Percentiles rank a stretch among this genome's conserved stretches.
Evolutionary conservation across 2,329 filamentous ascomycete species (phyloP).

Genomic region (Trichoderma atroviride): DNA sequence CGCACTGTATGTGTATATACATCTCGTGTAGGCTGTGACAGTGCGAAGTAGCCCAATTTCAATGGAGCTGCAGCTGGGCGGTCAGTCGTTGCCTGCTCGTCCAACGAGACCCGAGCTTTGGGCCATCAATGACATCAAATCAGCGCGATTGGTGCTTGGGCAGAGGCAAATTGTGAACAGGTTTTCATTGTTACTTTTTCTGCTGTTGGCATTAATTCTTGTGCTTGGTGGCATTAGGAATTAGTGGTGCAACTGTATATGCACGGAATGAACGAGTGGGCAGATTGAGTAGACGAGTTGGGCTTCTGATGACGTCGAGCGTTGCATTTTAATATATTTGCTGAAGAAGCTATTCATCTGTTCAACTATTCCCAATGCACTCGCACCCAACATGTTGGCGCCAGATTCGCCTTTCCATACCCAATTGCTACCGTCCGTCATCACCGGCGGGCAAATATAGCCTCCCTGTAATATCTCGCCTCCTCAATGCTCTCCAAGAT

Average conservation of each 20-base stretch:
- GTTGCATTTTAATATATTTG: background rate
- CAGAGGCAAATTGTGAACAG: background rate
- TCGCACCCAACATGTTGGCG: background rate
- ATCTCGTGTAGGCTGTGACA: background rate
- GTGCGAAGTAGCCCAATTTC: slow-evolving; percentile 4
- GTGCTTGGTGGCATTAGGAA: background rate
- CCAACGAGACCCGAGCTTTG: slow-evolving; percentile 21
- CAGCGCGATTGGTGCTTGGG: slow-evolving; percentile 4
- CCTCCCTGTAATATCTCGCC: slow-evolving; percentile 77
- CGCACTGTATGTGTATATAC: slow-evolving; percentile 29
- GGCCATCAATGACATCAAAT: slow-evolving; percentile 25
- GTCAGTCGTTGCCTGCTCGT: slow-evolving; percentile 4
- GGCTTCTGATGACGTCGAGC: background rate
- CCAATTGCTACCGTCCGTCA: background rate
- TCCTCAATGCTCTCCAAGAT: slow-evolving; percentile 95
- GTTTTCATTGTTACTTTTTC: background rate
- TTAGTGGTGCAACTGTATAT: background rate
- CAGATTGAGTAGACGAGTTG: background rate
- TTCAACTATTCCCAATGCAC: background rate
- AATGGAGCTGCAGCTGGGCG: slow-evolving; percentile 17
- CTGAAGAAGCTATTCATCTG: background rate
- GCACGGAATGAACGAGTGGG: background rate
- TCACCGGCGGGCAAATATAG: slow-evolving; percentile 59
- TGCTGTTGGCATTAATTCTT: background rate
- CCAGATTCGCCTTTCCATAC: background rate